These are phyloP conservation scores for Fusarium aywerte DNA, from an alignment of 2,329 filamentous ascomycete genomes.

Conservation along the genomic window DNA sequence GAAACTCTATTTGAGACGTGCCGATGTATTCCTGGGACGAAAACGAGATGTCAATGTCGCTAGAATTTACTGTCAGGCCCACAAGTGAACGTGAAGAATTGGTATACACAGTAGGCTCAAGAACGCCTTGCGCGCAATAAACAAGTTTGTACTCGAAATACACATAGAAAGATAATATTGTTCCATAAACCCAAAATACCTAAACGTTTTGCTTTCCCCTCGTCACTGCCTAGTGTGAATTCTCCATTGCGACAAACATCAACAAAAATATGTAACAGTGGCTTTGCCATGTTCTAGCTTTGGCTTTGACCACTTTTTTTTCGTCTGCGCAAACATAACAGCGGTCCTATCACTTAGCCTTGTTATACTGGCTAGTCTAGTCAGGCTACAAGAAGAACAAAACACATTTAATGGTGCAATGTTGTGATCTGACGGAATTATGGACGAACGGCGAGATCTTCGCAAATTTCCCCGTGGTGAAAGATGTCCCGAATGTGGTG, in stretches of 20 bases:
- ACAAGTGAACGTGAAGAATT: neutral
- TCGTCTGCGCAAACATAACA: neutral
- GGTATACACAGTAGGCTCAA: neutral
- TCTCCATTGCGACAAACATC: neutral
- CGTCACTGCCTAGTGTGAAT: neutral
- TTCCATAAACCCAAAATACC: too few species aligned
- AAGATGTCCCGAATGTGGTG: constrained; percentile 73
- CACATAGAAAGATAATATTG: neutral
- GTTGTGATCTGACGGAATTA: constrained; percentile 38
- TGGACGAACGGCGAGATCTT: constrained; percentile 57
- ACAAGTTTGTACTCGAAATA: neutral
- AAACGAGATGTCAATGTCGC: neutral
- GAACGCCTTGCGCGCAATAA: neutral
- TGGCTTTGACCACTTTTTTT: constrained; percentile 28
- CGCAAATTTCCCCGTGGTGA: constrained; percentile 65
- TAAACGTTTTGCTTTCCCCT: too few species aligned
- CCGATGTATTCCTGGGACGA: neutral
- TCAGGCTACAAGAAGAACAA: neutral
- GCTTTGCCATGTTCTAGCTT: neutral
- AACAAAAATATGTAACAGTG: constrained; percentile 6
- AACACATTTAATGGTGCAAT: neutral
- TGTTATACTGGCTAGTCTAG: neutral
- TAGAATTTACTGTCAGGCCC: too few species aligned
- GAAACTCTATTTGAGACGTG: neutral
- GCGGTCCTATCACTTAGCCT: neutral